Conservation (phyloP, 352 stramenopile genomes). For the Globisporangium orthogonon region DNA sequence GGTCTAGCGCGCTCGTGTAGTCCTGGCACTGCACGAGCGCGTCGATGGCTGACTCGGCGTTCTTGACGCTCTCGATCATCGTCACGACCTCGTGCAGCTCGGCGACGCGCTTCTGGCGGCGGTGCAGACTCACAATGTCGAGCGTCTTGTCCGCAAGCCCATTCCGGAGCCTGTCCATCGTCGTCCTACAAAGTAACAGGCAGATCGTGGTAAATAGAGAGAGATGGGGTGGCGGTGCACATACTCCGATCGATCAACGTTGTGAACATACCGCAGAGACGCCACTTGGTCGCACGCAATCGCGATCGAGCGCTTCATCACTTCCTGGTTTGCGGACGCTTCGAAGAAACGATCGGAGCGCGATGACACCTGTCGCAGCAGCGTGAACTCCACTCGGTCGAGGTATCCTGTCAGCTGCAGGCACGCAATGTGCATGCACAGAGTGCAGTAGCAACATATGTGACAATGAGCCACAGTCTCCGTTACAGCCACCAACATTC, state of each 20-base stretch:
- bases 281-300: slow-evolving; percentile 77
- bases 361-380: slow-evolving; percentile 80
- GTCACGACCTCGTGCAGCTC: slow-evolving; percentile 77
- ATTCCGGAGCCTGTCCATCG: slow-evolving; percentile 77
- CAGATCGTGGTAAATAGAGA: background rate
- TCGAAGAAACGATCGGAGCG: slow-evolving; percentile 84
- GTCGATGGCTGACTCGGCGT: slow-evolving; percentile 74
- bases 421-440: background rate
- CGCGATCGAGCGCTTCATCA: slow-evolving; percentile 80
- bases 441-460: background rate
- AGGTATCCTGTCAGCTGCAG: slow-evolving; percentile 67
- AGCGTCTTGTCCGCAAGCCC: slow-evolving; percentile 79
- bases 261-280: slow-evolving; percentile 40
- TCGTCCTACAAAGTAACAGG: slow-evolving; percentile 30
- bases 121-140: slow-evolving; percentile 83
- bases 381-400: slow-evolving; percentile 80
- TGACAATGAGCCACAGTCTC: background rate
- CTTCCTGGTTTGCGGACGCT: slow-evolving; percentile 75
- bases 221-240: too few relatives aligned
- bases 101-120: slow-evolving; percentile 71
- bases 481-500: too few relatives aligned
- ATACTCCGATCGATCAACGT: background rate
- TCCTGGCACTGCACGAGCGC: slow-evolving; percentile 82
- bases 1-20: slow-evolving; percentile 68
- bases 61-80: slow-evolving; percentile 84